Percentiles rank a stretch among this genome's conserved stretches.
Conservation (phyloP, 768 basidiomycete species). For the Strobilomyces dryophilus region DNA sequence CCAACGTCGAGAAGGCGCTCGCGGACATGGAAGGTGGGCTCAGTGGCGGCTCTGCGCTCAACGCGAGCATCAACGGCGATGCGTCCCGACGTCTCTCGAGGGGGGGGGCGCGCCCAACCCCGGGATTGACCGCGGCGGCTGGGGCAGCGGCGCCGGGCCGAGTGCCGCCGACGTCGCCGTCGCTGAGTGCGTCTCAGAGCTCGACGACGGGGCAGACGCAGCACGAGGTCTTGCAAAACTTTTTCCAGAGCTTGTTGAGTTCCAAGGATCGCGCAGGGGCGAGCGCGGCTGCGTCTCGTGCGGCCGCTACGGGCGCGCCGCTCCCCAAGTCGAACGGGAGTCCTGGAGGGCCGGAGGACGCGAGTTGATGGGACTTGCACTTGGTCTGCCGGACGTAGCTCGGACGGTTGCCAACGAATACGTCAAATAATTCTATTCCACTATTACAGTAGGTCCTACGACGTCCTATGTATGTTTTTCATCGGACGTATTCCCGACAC, state of each 20-base stretch:
- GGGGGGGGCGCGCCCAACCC: constrained; percentile 23
- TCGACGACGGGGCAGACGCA: constrained; percentile 55
- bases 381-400: too few species aligned
- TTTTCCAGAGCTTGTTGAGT: constrained; percentile 79
- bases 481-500: too few species aligned
- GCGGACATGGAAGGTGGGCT: constrained; percentile 79
- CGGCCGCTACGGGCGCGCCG: constrained; percentile 8
- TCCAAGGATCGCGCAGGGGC: constrained; percentile 55
- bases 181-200: constrained; percentile 35
- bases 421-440: too few species aligned
- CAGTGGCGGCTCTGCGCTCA: constrained; percentile 29
- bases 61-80: constrained; percentile 33
- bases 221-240: constrained; percentile 81
- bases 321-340: constrained; percentile 34
- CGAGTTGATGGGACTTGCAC: constrained; percentile 20
- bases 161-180: constrained; percentile 40
- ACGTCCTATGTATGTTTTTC: too few species aligned
- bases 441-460: too few species aligned
- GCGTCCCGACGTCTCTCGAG: constrained; percentile 33
- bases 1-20: constrained; percentile 83
- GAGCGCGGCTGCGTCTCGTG: constrained; percentile 28
- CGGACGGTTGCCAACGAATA: too few species aligned
- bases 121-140: constrained; percentile 39
- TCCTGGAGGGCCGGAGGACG: constrained; percentile 36
- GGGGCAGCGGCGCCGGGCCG: constrained; percentile 29